A percentile compares a stretch with the other conserved stretches of the same genome.
Evolutionary conservation across 306 rosid genomes (phyloP).

Genomic region (Senna tora): DNA sequence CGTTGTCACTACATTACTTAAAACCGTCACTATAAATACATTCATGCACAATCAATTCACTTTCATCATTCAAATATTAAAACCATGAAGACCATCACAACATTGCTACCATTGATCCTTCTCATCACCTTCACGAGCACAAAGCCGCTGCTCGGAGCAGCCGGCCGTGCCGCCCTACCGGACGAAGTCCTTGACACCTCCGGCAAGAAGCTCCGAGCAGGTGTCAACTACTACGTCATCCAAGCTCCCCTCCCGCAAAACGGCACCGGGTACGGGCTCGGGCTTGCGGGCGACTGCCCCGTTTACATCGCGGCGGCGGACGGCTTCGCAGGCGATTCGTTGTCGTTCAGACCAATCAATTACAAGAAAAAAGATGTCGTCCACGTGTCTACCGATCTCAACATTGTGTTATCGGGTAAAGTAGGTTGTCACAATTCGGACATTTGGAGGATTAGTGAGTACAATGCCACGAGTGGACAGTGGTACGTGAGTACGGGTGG

Average conservation of each 20-base stretch:
- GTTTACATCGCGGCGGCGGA: constrained; percentile 47
- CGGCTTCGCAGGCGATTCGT: background rate
- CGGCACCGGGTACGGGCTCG: constrained; percentile 49
- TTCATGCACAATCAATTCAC: too few relatives aligned
- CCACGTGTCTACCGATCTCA: constrained; percentile 46
- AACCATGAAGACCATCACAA: too few relatives aligned
- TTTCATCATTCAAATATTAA: too few relatives aligned
- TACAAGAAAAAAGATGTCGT: constrained; percentile 36
- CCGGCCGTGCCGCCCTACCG: constrained; percentile 21
- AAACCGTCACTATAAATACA: too few relatives aligned
- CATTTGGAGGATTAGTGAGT: constrained; percentile 49
- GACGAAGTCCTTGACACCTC: constrained; percentile 43
- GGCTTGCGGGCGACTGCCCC: constrained; percentile 43
- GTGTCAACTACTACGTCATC: constrained; percentile 35
- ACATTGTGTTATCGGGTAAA: constrained; percentile 42
- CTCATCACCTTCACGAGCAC: constrained; percentile 27
- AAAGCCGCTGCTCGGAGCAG: constrained; percentile 26
- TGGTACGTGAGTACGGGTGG: constrained; percentile 45
- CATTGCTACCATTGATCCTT: too few relatives aligned
- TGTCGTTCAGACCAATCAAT: constrained; percentile 38
- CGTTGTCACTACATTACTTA: too few relatives aligned
- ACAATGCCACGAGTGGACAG: constrained; percentile 9
- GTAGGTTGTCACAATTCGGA: constrained; percentile 35
- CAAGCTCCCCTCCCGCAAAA: constrained; percentile 25
- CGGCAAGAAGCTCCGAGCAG: constrained; percentile 32